Conservation (phyloP, 495 filamentous ascomycete species). For the Acidomyces sp. region DNA sequence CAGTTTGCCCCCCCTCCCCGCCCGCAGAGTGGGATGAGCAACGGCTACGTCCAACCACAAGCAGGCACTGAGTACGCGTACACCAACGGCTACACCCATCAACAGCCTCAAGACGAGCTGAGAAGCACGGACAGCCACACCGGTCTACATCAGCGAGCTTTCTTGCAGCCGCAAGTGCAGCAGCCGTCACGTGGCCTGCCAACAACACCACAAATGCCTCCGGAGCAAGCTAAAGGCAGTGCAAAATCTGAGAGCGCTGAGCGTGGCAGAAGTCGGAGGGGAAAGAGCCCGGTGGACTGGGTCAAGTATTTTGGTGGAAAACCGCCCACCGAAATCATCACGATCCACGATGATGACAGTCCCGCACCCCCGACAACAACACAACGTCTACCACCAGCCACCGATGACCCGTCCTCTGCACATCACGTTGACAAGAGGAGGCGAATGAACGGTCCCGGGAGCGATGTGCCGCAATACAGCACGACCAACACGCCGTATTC, state of each 20-base stretch:
- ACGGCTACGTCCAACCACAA: constrained; percentile 10
- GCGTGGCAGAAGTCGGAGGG: constrained; percentile 1
- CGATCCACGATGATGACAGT: constrained; percentile 19
- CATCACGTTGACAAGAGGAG: constrained; percentile 17
- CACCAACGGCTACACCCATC: constrained; percentile 2
- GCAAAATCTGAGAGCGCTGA: neutral
- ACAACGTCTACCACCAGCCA: constrained; percentile 4
- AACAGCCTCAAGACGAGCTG: constrained; percentile 5
- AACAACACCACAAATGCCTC: constrained; percentile 4
- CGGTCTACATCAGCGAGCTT: constrained; percentile 2
- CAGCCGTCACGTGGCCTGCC: constrained; percentile 2
- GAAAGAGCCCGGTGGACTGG: constrained; percentile 13
- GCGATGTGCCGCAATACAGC: constrained; percentile 10
- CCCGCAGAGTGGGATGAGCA: constrained; percentile 16
- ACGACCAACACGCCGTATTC: constrained; percentile 20
- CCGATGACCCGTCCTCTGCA: constrained; percentile 3
- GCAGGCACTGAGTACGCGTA: constrained; percentile 10
- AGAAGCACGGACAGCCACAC: constrained; percentile 6
- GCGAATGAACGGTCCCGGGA: constrained; percentile 8
- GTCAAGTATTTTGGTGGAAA: constrained; percentile 12
- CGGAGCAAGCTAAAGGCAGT: neutral
- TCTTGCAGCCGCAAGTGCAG: constrained; percentile 1
- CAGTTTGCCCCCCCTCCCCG: constrained; percentile 10
- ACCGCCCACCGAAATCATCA: constrained; percentile 16
- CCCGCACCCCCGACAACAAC: constrained; percentile 6